Base-by-base conservation (phyloP, 148 eudicot genomes). In the Chenopodium album region DNA sequence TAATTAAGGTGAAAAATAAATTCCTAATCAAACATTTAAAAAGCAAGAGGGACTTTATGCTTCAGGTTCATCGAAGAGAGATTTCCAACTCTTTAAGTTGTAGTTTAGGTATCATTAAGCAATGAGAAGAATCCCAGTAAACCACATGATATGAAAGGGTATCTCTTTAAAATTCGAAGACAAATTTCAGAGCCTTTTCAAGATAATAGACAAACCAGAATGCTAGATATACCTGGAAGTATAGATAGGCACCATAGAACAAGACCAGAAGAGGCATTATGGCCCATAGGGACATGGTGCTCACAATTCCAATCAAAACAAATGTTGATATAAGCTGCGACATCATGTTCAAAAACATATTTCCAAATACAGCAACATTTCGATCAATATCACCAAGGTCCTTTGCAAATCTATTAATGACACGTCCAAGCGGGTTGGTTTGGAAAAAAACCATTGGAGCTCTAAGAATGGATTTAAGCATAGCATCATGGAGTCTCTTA, bases 371-470 rank as follows among this genome's bases (percentile, higher is more conserved):
- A 9, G 98, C 97, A 82, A 95, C 94, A 86, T 81, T 92, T 65
- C 99, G 82, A 82, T 95, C 99, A 71, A 95, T 90, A 80, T 95
- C 99, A 75, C 99, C 94, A 28, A 91, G 86, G 85, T 95, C 99
- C 92, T 95, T 95, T 7, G 99, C 94, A 82, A 95, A 93, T 81
- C 99, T 92, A 85, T 95, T 95, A 85, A 95, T 93, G 77, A 95
- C 87, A 52, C 99, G 88, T 73, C 99, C 99, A 78, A 95, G 93
- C 37, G 98, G 99, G 86, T 93, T 95, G 71, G 99, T 93, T 79
- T 95, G 96, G 82, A 93, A 95, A 83, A 95, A 95, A 75, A 92
- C 94, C 99, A 95, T 93, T 29, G 99, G 99, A 85, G 99, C 99
- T 85, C 92, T 84, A 81, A 95, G 83, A 47, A 95, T 88, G 60